Evolutionary conservation across 2,329 filamentous ascomycete genomes (phyloP).

Genomic region (Trichoderma koningiopsis): DNA sequence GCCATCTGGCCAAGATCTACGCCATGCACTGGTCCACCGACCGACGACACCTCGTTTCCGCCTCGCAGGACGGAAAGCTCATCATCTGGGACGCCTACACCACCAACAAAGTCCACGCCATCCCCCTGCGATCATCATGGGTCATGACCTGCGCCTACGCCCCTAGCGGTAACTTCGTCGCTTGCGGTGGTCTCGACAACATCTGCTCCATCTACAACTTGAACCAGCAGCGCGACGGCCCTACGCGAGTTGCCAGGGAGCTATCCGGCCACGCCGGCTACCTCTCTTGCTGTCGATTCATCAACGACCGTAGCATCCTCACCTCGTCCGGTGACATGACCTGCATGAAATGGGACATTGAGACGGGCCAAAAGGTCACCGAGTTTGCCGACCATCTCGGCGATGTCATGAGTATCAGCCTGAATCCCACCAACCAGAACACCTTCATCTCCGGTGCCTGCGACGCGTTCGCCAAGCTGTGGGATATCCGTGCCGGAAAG

Average conservation of each 20-base stretch:
- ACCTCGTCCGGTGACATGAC: constrained; percentile 99
- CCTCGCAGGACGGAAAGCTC: constrained; percentile 97
- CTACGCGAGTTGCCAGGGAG: constrained; percentile 92
- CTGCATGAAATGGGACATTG: constrained; percentile 99
- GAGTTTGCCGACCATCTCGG: constrained; percentile 98
- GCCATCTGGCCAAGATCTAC: constrained; percentile 98
- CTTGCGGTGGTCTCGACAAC: constrained; percentile 97
- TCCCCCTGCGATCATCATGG: constrained; percentile 95
- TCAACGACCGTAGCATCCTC: constrained; percentile 96
- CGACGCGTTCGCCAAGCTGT: constrained; percentile 96
- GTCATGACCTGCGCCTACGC: constrained; percentile 99
- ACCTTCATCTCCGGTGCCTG: constrained; percentile 99
- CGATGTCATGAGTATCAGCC: constrained; percentile 99
- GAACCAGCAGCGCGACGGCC: constrained; percentile 91
- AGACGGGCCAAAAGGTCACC: constrained; percentile 94
- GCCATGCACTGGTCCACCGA: constrained; percentile 99
- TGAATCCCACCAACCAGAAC: constrained; percentile 98
- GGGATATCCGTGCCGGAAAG: constrained; percentile 98
- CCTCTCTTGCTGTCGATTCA: constrained; percentile 96
- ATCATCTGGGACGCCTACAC: constrained; percentile 99
- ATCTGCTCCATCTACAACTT: constrained; percentile 99
- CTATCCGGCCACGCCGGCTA: constrained; percentile 97
- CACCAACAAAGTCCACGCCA: constrained; percentile 99
- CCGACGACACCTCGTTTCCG: constrained; percentile 92
- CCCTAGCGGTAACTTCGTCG: constrained; percentile 96